These are phyloP conservation scores for Capniomyces stellatus DNA, from an alignment of 371 early-diverging fungal genomes.

Conservation along the genomic window DNA sequence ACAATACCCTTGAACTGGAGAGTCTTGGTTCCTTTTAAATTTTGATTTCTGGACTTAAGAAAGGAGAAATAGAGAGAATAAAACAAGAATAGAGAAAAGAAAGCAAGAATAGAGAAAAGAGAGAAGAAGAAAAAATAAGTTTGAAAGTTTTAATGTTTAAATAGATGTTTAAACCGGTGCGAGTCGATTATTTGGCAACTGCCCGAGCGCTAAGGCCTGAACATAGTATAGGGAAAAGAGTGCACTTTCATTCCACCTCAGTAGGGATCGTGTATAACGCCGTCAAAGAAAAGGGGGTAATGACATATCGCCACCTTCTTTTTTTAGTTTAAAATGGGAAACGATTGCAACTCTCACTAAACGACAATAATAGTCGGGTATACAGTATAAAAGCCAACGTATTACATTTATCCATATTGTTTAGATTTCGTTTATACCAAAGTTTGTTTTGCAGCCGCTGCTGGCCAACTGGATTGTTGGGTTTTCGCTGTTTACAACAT, in stretches of 20 bases:
- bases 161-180: slow-evolving; percentile 54
- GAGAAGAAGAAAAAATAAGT: neutral
- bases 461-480: slow-evolving; percentile 54
- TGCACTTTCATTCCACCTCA: slow-evolving; percentile 41
- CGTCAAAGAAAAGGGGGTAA: slow-evolving; percentile 42
- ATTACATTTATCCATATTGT: too few species aligned
- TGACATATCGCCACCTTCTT: too few species aligned
- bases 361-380: too few species aligned
- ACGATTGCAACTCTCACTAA: too few species aligned
- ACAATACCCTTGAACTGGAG: neutral
- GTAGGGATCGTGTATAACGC: slow-evolving; percentile 56
- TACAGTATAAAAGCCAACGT: too few species aligned
- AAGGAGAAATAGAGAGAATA: too few species aligned
- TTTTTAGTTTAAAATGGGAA: too few species aligned
- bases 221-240: slow-evolving; percentile 10
- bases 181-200: slow-evolving; percentile 60
- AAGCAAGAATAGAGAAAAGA: neutral
- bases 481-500: slow-evolving; percentile 40
- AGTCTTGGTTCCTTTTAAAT: neutral
- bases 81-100: neutral
- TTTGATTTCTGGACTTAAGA: too few species aligned
- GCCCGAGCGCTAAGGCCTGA: slow-evolving; percentile 36
- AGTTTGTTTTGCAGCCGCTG: slow-evolving; percentile 53
- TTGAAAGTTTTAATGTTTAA: neutral
- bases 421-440: slow-evolving; percentile 31